Conservation (phyloP, 805 yeast genomes). For the Tetrapisispora fleetii region DNA sequence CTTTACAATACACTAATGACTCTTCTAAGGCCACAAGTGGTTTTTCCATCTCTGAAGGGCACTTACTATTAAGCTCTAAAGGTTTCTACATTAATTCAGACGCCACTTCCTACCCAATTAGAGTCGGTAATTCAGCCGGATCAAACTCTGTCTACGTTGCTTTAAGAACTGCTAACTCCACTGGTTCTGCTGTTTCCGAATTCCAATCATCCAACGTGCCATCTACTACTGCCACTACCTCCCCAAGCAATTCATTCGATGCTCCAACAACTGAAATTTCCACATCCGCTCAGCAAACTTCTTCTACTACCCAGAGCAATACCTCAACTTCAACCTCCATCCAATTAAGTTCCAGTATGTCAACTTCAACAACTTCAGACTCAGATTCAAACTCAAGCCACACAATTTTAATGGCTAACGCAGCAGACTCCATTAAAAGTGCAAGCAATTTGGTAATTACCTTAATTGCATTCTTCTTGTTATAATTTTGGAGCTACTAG, state of each 20-base stretch:
- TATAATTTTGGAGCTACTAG: neutral
- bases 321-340: neutral
- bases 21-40: constrained; percentile 24
- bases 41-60: constrained; percentile 28
- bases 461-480: neutral
- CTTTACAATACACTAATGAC: constrained; percentile 14
- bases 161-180: neutral
- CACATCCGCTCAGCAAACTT: neutral
- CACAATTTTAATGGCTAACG: neutral
- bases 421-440: neutral
- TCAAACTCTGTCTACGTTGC: neutral
- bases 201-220: constrained; percentile 1
- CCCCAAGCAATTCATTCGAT: neutral
- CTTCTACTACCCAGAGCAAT: neutral
- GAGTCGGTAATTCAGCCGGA: neutral
- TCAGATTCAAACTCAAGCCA: neutral
- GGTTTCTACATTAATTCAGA: constrained; percentile 25
- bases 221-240: constrained; percentile 3
- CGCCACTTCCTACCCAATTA: constrained; percentile 2
- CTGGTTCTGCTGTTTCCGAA: constrained; percentile 15
- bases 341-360: no score
- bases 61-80: constrained; percentile 6
- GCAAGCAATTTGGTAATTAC: neutral
- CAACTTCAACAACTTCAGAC: no score
- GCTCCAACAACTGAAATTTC: neutral